Percentiles rank a stretch among this genome's conserved stretches.
Conservation (phyloP, 176 grass and related monocot species). For the Bothriochloa decipiens region DNA sequence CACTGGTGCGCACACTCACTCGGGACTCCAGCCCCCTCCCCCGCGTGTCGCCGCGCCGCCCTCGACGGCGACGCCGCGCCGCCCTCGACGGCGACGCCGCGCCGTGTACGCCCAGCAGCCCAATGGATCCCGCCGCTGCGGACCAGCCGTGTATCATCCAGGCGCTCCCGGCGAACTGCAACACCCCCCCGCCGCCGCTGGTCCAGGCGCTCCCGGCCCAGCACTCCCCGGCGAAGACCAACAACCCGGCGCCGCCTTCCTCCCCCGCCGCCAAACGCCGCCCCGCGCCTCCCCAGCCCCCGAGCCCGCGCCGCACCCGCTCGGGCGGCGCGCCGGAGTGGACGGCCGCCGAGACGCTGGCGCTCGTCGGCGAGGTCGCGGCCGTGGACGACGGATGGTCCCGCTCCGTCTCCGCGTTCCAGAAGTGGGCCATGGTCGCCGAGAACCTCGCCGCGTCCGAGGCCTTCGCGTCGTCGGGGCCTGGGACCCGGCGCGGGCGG, state of each 20-base stretch:
- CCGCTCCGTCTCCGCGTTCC: slow-evolving; percentile 79
- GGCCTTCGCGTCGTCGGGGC: neutral
- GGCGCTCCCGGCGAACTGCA: slow-evolving; percentile 53
- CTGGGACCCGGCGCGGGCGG: neutral
- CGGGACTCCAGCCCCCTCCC: slow-evolving; percentile 17
- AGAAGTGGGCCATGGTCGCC: slow-evolving; percentile 93
- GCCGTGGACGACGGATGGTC: slow-evolving; percentile 83
- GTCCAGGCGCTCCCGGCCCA: slow-evolving; percentile 29
- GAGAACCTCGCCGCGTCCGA: slow-evolving; percentile 68
- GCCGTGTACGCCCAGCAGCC: neutral
- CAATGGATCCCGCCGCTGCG: slow-evolving; percentile 32
- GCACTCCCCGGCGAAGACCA: no score
- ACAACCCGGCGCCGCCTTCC: neutral
- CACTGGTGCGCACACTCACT: neutral
- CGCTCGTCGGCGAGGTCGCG: slow-evolving; percentile 53
- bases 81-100: neutral
- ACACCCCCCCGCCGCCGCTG: no score
- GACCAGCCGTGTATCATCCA: slow-evolving; percentile 61
- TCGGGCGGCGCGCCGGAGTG: slow-evolving; percentile 68
- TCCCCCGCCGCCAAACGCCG: neutral
- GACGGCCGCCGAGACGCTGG: slow-evolving; percentile 49
- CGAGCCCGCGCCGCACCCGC: slow-evolving; percentile 61
- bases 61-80: no score
- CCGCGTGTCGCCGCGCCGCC: neutral
- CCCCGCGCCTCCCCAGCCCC: neutral